Evolutionary conservation across 495 filamentous ascomycete genomes (phyloP).

Genomic region (Parachaetomium inaequale): DNA sequence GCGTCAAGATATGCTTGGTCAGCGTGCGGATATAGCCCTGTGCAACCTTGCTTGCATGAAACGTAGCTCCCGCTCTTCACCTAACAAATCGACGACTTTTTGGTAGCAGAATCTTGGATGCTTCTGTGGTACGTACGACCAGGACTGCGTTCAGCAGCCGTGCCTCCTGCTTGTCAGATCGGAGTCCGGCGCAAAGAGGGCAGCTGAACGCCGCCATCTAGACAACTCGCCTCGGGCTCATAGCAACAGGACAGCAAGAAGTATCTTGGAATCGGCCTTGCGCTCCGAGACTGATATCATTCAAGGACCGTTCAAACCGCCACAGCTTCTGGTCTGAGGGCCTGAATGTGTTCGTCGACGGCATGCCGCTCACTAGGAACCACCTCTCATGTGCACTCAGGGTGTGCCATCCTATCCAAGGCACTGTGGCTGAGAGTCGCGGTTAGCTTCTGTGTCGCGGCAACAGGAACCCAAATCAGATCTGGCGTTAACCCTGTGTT

Average conservation of each 20-base stretch:
- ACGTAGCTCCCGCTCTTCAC: neutral
- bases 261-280: neutral
- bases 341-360: neutral
- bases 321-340: neutral
- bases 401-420: neutral
- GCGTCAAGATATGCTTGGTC: neutral
- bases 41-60: neutral
- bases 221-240: neutral
- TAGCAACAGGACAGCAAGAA: neutral
- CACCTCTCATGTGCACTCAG: neutral
- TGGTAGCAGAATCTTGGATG: neutral
- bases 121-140: neutral
- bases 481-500: neutral
- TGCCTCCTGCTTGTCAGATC: neutral
- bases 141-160: neutral
- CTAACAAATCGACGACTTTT: neutral
- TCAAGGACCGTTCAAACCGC: neutral
- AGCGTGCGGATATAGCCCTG: neutral
- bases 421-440: conserved; percentile 3
- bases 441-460: conserved; percentile 5
- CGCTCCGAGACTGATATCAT: neutral
- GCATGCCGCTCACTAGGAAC: neutral
- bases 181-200: neutral
- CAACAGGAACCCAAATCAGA: neutral
- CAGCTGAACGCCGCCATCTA: neutral